Evolutionary conservation across 371 early-diverging fungal species (phyloP).

Genomic region (Saksenaea vasiformis): DNA sequence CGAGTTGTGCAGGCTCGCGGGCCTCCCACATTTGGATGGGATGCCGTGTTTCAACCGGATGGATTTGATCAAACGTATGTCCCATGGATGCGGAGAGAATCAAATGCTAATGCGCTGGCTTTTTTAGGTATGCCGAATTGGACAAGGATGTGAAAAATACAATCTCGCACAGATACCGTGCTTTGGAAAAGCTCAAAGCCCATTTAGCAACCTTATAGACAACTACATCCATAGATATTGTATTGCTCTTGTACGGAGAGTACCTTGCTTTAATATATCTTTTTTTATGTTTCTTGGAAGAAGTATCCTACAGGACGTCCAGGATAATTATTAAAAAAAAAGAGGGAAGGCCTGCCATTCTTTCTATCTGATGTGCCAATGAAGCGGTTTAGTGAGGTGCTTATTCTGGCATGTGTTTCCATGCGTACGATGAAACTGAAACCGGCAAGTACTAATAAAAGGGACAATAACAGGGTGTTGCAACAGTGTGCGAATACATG

Average conservation of each 20-base stretch:
- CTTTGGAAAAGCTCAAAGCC: slow-evolving; percentile 74
- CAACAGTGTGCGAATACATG: too few species aligned
- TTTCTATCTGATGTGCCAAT: too few species aligned
- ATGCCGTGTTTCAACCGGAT: slow-evolving; percentile 90
- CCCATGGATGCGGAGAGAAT: background rate
- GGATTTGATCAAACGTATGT: slow-evolving; percentile 74
- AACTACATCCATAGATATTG: background rate
- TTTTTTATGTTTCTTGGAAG: too few species aligned
- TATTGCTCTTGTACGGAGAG: background rate
- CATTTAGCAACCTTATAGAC: slow-evolving; percentile 27
- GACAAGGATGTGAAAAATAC: slow-evolving; percentile 78
- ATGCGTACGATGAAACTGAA: too few species aligned
- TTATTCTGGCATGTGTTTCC: too few species aligned
- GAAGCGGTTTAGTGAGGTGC: too few species aligned
- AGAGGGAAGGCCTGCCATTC: too few species aligned
- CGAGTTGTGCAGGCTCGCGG: slow-evolving; percentile 91
- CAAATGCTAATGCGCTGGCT: background rate
- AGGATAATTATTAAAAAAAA: too few species aligned
- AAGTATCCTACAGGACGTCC: too few species aligned
- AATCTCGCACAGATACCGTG: slow-evolving; percentile 87
- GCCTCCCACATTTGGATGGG: slow-evolving; percentile 91
- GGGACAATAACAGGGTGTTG: too few species aligned
- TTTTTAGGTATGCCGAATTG: slow-evolving; percentile 89
- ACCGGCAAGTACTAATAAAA: too few species aligned
- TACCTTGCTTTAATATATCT: too few species aligned